Base-by-base conservation (phyloP, 2,329 filamentous ascomycete species). In the Pseudodiploospora longispora region DNA sequence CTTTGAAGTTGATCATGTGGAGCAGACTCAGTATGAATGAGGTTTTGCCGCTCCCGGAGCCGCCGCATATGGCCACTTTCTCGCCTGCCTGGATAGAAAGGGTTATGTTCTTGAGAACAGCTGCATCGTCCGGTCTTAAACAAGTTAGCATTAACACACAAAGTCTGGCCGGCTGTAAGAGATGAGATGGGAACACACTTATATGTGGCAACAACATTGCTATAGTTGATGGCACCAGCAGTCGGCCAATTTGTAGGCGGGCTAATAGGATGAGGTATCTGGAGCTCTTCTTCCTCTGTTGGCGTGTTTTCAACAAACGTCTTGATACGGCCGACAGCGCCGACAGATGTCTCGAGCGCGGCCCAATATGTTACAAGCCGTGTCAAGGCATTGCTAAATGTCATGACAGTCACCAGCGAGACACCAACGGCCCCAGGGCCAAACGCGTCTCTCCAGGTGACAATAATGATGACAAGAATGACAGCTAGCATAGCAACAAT, bases 31-130 rank as follows among this genome's bases (percentile, higher is more conserved):
- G 54, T 0, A 74, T 55, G 3, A 75, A 59, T 0, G 57, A 60
- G 4, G 56, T 60, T 48, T 61, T 63, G 5, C 57, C 60, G 32
- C 60, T 62, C n/a, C 65, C 67, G 1, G 61, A 66, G 2, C 67
- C 60, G 1, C 78, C 78, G 32, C 64, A 69, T 9, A 70, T 58
- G 7, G 62, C 68, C 6, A 69, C 56, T 30, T 66, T 65, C 30
- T 64, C 57, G 0, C 66, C 63, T 0, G 61, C 38, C 1, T 50
- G 19, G 30, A 69, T 58, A 0, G 48, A 45, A 0, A 69, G 41
- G 10, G 42, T 55, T 1, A 67, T 30, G 10, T 56, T 43, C 1
- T 57, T 50, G 0, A 69, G 50, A 0, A 60, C 59, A 6, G 50
- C 49, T 6, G 47, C 50, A 6, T 41, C 35, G 9, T 42, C 43